Conservation (phyloP, 192 early-diverging fungal species). For the Podila epicladia region DNA sequence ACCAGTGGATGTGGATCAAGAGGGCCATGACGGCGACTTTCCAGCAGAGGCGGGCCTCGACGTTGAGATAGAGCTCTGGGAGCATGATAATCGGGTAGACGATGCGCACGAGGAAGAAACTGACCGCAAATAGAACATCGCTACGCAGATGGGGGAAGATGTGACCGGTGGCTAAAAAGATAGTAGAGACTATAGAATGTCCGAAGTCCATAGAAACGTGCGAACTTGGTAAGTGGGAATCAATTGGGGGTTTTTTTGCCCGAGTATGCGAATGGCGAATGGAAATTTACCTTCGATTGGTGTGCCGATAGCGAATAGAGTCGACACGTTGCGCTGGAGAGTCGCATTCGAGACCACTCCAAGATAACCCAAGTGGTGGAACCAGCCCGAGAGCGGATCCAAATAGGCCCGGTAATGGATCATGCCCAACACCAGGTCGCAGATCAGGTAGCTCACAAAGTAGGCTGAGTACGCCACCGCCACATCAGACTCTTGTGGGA, state of each 20-base stretch:
- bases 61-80: conserved; percentile 37
- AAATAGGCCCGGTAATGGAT: conserved; percentile 27
- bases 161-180: conserved; percentile 39
- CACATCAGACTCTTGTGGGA: conserved; percentile 23
- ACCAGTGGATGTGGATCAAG: conserved; percentile 38
- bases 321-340: conserved; percentile 21
- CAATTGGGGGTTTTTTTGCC: background rate
- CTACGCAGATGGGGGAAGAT: conserved; percentile 38
- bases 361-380: conserved; percentile 35
- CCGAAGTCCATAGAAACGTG: background rate
- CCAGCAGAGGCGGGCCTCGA: conserved; percentile 37
- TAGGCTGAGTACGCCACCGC: conserved; percentile 39
- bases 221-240: background rate
- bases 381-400: conserved; percentile 45
- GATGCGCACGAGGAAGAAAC: conserved; percentile 31
- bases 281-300: conserved; percentile 38
- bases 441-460: conserved; percentile 44
- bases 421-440: conserved; percentile 31
- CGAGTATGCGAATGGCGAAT: no score
- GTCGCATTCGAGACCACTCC: conserved; percentile 25
- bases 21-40: conserved; percentile 34
- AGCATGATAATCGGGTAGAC: conserved; percentile 30
- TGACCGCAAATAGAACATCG: conserved; percentile 27
- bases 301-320: conserved; percentile 35
- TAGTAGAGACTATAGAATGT: conserved; percentile 25